Evolutionary conservation across 306 rosid species (phyloP), one percentile per base, ranked within the genome.

Genomic region (Gastrolobium villosum): DNA sequence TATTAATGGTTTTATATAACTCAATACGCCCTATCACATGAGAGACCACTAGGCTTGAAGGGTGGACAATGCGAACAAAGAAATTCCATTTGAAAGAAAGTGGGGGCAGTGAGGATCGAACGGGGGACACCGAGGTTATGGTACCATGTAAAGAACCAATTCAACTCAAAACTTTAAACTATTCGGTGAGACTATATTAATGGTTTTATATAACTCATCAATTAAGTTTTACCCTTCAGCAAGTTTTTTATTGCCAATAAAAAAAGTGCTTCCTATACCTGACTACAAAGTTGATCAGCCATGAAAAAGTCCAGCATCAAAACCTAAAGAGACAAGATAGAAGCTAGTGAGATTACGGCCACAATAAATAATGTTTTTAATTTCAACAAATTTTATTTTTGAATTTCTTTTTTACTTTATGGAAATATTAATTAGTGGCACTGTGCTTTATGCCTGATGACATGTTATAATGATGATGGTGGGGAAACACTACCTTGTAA

Each of bases 281-380:
- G 99, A 84, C 99, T 96, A 78, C 99, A 96, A 76, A 96, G 94
- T 83, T 96, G 99, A 78, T 96, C 99, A 40, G 99, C 99, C 99
- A 96, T 93, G 91, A 96, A 96, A 88, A 96, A 96, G 86, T 96
- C 99, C 68, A 96, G 88, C 99, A 96, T 96, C 83, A 96, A 93
- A 85, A 96, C 99, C 99, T 95, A 79, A 52, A 48, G 72, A 43
- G 61, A 74, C 67, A 52, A 55, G 43, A 79, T 32, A 65, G 14
- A 81, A 45, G 46, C 46, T 32, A 46, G 28, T 54, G 5, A 77
- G 79, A 20, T 53, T 74, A 74, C 64, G 71, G 71, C 78, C 82
- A 82, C 28, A 63, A 6, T 5, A 10, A 78, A 26, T 44, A 48
- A 8, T 35, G 35, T 53, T 71, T 62, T 70, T 37, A 45, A 10